A percentile compares a stretch with the other conserved stretches of the same genome.
These are phyloP conservation scores for Acanthamoeba sp. DNA, from an alignment of 208 protist genomes.

Conservation along the genomic window DNA sequence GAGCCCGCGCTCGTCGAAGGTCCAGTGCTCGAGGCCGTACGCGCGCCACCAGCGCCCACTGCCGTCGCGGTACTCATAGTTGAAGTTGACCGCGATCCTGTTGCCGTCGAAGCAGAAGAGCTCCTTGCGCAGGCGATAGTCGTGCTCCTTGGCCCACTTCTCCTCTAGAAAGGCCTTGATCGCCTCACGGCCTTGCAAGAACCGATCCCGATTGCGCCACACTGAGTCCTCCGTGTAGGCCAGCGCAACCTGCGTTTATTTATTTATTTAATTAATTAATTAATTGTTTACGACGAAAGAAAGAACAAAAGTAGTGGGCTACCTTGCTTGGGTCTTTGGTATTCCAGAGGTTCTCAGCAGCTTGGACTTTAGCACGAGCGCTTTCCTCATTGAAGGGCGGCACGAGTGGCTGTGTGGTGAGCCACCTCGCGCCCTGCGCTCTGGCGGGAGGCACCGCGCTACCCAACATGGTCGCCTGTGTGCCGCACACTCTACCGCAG, in stretches of 20 bases:
- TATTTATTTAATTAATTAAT: neutral
- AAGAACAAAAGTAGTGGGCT: neutral
- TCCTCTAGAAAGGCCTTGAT: conserved; percentile 82
- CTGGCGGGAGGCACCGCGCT: too few species aligned
- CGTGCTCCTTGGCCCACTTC: conserved; percentile 84
- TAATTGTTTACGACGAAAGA: neutral
- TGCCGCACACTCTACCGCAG: too few species aligned
- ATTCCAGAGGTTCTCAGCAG: conserved; percentile 88
- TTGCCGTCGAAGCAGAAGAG: conserved; percentile 80
- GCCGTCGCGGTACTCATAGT: conserved; percentile 85
- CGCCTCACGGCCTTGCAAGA: conserved; percentile 80
- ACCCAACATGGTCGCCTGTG: too few species aligned
- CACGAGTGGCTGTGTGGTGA: conserved; percentile 68
- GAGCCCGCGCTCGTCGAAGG: conserved; percentile 80
- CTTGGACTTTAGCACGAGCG: conserved; percentile 82
- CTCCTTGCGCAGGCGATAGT: conserved; percentile 87
- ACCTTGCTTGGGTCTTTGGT: conserved; percentile 76
- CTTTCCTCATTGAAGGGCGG: conserved; percentile 84
- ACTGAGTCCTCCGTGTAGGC: conserved; percentile 85
- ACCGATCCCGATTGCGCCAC: conserved; percentile 86
- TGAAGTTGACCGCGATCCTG: conserved; percentile 86
- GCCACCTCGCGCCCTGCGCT: neutral
- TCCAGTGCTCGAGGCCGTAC: conserved; percentile 89
- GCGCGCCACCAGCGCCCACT: conserved; percentile 79
- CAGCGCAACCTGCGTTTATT: conserved; percentile 27